phyloP scores from a whole-genome alignment of 768 basidiomycete genomes.

The Sarcodon sp. region DNA sequence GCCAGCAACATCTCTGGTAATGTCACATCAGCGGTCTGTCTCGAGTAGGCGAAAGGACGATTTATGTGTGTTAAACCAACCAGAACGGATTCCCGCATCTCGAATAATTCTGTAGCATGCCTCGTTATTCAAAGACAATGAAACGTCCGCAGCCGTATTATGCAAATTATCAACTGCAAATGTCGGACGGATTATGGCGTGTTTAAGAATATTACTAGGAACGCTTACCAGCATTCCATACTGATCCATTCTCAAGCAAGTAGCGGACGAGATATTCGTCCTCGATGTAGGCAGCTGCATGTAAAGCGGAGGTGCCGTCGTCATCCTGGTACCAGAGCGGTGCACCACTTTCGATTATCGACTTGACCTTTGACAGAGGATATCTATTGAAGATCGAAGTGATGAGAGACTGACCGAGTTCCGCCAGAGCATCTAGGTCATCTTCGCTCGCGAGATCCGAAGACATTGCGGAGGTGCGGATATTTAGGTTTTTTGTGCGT shows the following conservation, averaged over 20 bases:
- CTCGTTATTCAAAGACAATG: conserved; percentile 72
- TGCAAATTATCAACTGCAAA: conserved; percentile 58
- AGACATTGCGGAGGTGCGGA: no score
- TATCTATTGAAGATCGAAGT: conserved; percentile 38
- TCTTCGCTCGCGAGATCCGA: conserved; percentile 4
- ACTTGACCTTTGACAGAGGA: conserved; percentile 29
- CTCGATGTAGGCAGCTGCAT: conserved; percentile 74
- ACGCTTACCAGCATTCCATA: conserved; percentile 78
- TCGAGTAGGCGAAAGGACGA: conserved; percentile 4
- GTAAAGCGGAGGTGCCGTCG: conserved; percentile 68
- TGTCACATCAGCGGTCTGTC: not conserved
- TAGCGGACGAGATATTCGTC: conserved; percentile 48
- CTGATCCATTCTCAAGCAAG: conserved; percentile 69
- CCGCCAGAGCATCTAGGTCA: conserved; percentile 11
- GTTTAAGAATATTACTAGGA: not conserved
- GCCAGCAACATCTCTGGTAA: conserved; percentile 57
- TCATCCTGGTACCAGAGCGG: conserved; percentile 87
- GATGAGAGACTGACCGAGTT: conserved; percentile 50
- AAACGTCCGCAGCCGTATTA: conserved; percentile 84
- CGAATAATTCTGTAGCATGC: conserved; percentile 67
- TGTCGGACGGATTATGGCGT: not conserved
- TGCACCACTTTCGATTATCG: conserved; percentile 49
- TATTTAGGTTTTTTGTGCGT: no score
- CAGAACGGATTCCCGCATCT: conserved; percentile 88
- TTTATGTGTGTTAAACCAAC: conserved; percentile 26